Percentiles rank a stretch among this genome's conserved stretches.
Conservation (phyloP, 2,329 filamentous ascomycete genomes). For the Fragosphaeria purpurea region DNA sequence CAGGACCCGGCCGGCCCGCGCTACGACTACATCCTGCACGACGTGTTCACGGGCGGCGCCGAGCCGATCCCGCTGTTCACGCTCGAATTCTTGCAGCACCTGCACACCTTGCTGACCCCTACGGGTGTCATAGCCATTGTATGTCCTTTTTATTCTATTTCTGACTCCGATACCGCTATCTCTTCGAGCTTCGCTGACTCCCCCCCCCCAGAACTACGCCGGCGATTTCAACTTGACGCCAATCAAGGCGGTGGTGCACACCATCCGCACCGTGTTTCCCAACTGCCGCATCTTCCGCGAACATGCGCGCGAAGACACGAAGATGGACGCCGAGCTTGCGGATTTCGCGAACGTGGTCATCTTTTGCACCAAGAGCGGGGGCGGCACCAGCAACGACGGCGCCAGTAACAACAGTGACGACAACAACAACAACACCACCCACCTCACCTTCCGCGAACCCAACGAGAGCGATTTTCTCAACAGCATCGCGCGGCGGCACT, state of each 20-base stretch:
- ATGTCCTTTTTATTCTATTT: conserved; percentile 24
- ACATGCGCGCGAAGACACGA: conserved; percentile 41
- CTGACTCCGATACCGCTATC: background rate
- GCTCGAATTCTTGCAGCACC: conserved; percentile 63
- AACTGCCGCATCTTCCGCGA: conserved; percentile 88
- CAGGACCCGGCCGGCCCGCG: conserved; percentile 24
- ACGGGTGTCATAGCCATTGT: conserved; percentile 83
- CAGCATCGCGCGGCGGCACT: conserved; percentile 59
- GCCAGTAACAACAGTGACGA: too few species aligned
- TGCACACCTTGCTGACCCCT: conserved; percentile 61
- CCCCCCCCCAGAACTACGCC: conserved; percentile 69
- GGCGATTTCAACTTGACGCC: conserved; percentile 73
- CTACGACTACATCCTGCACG: conserved; percentile 92
- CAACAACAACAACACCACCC: conserved; percentile 7
- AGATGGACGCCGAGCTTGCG: conserved; percentile 34
- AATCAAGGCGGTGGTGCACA: conserved; percentile 69
- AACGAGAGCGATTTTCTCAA: conserved; percentile 56
- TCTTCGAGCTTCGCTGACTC: background rate
- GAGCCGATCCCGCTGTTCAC: conserved; percentile 88
- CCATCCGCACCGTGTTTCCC: conserved; percentile 75
- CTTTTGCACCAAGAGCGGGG: conserved; percentile 65
- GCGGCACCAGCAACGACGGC: conserved; percentile 23
- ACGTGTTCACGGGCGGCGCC: conserved; percentile 93
- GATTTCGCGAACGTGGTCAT: conserved; percentile 96
- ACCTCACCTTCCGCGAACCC: conserved; percentile 52